Conservation (phyloP, 192 early-diverging fungal genomes). For the Bifiguratus adelaidae region DNA sequence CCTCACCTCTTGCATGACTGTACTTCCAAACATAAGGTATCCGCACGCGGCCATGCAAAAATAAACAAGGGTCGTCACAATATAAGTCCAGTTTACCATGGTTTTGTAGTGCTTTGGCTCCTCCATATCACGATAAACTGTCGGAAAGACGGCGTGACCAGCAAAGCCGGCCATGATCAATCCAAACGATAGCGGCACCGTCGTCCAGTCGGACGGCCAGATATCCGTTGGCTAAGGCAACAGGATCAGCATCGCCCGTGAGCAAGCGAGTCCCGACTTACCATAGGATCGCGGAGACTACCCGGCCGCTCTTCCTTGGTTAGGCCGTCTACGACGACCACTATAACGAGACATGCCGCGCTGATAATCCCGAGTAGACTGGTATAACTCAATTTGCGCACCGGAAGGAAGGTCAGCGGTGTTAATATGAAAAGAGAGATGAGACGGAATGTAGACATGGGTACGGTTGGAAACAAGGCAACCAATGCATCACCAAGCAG, state of each 20-base stretch:
- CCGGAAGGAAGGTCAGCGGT: slow-evolving; percentile 37
- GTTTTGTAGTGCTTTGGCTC: slow-evolving; percentile 28
- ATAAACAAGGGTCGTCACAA: slow-evolving; percentile 36
- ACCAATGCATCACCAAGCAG: slow-evolving; percentile 23
- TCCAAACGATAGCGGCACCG: slow-evolving; percentile 41
- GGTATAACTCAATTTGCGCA: slow-evolving; percentile 35
- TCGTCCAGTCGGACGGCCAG: slow-evolving; percentile 28
- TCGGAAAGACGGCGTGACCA: slow-evolving; percentile 59
- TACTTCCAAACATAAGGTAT: slow-evolving; percentile 62
- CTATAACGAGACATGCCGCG: slow-evolving; percentile 33
- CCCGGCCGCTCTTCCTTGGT: slow-evolving; percentile 36
- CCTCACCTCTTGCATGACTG: slow-evolving; percentile 40
- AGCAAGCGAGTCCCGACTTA: slow-evolving; percentile 8
- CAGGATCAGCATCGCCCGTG: neutral
- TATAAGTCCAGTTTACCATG: slow-evolving; percentile 47
- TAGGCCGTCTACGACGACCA: slow-evolving; percentile 50
- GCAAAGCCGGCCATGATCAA: slow-evolving; percentile 46
- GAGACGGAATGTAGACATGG: slow-evolving; percentile 27
- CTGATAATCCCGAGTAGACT: slow-evolving; percentile 47
- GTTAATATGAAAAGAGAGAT: slow-evolving; percentile 32
- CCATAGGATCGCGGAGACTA: slow-evolving; percentile 34
- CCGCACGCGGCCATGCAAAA: slow-evolving; percentile 37
- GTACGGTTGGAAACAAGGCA: slow-evolving; percentile 13
- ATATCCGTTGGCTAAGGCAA: slow-evolving; percentile 28
- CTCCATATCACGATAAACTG: slow-evolving; percentile 58